Evolutionary conservation across 371 early-diverging fungal species (phyloP), one percentile per base, ranked within the genome.

Genomic region (Saksenaea vasiformis): DNA sequence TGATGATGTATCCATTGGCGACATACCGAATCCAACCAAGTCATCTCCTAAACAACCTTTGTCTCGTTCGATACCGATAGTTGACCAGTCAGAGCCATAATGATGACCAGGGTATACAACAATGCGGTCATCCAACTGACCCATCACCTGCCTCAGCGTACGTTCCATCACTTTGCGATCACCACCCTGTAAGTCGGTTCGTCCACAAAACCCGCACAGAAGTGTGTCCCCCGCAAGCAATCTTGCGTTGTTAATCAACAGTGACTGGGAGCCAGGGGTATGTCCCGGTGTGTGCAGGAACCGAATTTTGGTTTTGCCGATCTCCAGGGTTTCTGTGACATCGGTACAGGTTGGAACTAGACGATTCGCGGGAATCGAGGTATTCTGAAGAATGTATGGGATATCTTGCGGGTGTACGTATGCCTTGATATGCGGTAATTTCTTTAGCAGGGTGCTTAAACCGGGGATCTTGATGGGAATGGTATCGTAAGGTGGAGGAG

Each of bases 231-330:
- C 95, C n/a, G 90, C 86, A 37, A 96, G 74, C 55, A 96, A 75
- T n/a, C 93, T 79, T 53, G 76, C 73, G 19, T 77, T 79, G 71
- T 93, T 93, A 17, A 95, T 81, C 51, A 94, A 58, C 15, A 96
- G 60, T 35, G 91, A 89, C 73, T 94, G 93, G 35, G 91, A 90
- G 3, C 96, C 96, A 2, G 90, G 88, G 27, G 95, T 92, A 73
- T 96, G 96, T 9, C 96, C 96, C 0, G 95, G 95, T 22, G 93
- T 93, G 69, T 94, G 96, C 44, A 94, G 62, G 61, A 94, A 92
- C 47, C 78, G 69, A 26, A 94, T 69, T 5, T 71, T 66, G 0
- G 85, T 82, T 14, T 64, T 64, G 27, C 89, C 89, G 2, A 93
- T 68, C 1, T 62, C 70, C 41, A 93, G 62, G 0, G 64, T 68